Conservation (phyloP, 352 stramenopile species). For the Globisporangium cederbergense region DNA sequence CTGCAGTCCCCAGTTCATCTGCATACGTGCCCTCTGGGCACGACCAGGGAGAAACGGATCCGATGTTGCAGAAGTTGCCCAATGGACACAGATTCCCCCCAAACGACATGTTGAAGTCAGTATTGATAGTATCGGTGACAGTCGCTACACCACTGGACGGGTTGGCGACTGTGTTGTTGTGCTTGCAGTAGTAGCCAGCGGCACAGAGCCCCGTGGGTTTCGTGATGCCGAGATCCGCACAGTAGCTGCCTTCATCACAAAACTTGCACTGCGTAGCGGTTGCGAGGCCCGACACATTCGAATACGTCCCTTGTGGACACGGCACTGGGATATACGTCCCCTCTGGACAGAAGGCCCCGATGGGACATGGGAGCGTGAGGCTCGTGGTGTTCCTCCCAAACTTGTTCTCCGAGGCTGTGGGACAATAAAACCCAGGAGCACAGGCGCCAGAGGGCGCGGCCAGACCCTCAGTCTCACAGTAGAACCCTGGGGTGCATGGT, state of each 20-base stretch:
- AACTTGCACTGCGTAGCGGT: conserved; percentile 46
- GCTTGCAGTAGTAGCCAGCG: conserved; percentile 48
- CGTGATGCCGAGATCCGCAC: conserved; percentile 27
- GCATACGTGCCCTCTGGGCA: conserved; percentile 45
- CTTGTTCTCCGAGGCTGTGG: conserved; percentile 29
- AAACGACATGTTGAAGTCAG: conserved; percentile 13
- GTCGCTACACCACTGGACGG: conserved; percentile 31
- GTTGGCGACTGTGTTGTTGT: conserved; percentile 38
- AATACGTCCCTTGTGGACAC: conserved; percentile 65
- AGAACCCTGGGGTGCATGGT: conserved; percentile 36
- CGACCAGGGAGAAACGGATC: conserved; percentile 26
- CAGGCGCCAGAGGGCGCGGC: conserved; percentile 35
- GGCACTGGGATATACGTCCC: conserved; percentile 57
- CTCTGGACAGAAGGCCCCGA: conserved; percentile 71
- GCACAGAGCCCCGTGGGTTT: conserved; percentile 35
- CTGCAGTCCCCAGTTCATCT: conserved; percentile 22
- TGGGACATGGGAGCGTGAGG: conserved; percentile 49
- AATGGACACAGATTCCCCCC: conserved; percentile 41
- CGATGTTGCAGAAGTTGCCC: conserved; percentile 49
- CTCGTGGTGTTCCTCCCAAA: conserved; percentile 38
- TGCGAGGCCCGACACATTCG: conserved; percentile 39
- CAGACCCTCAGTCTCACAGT: conserved; percentile 31
- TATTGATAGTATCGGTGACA: conserved; percentile 1
- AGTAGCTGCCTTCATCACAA: conserved; percentile 59
- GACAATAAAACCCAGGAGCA: conserved; percentile 54